Evolutionary conservation across 2,329 filamentous ascomycete species (phyloP).

Genomic region (Chaetomiaceae sp.): DNA sequence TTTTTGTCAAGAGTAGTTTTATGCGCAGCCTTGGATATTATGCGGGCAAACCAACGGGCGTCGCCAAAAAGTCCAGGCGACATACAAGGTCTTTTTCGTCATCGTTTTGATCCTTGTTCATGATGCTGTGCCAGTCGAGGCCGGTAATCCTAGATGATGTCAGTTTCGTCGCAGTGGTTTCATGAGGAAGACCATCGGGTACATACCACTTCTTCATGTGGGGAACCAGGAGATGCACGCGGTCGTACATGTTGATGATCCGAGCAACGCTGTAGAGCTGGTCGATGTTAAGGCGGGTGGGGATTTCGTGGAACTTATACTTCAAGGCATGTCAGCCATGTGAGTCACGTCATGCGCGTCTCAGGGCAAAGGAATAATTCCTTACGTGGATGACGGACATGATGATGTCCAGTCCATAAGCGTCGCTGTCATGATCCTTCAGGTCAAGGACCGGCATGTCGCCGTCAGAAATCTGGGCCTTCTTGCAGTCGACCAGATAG

Average conservation of each 20-base stretch:
- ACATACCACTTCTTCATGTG: slow-evolving; percentile 22
- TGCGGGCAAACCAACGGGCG: slow-evolving; percentile 19
- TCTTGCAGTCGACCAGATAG: not conserved
- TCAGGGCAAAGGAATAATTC: too few species aligned
- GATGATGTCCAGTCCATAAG: slow-evolving; percentile 22
- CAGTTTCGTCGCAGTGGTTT: not conserved
- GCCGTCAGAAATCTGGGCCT: not conserved
- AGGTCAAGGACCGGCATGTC: slow-evolving; percentile 7
- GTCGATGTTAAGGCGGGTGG: slow-evolving; percentile 9
- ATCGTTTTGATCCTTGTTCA: slow-evolving; percentile 10
- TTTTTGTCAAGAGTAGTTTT: slow-evolving; percentile 18
- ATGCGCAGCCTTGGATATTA: slow-evolving; percentile 20
- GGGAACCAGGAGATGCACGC: slow-evolving; percentile 21
- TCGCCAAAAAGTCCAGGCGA: slow-evolving; percentile 26
- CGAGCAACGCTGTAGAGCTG: slow-evolving; percentile 23
- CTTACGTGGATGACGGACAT: slow-evolving; percentile 27
- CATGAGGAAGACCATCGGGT: not conserved
- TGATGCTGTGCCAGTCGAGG: slow-evolving; percentile 16
- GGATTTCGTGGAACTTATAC: slow-evolving; percentile 26
- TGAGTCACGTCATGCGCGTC: too few species aligned
- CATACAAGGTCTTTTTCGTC: slow-evolving; percentile 23
- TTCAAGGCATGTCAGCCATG: too few species aligned
- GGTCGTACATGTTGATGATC: slow-evolving; percentile 24
- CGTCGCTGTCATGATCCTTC: slow-evolving; percentile 6
- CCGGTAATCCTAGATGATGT: slow-evolving; percentile 8